Conservation (phyloP, 441 rosid species). For the Aleurites moluccanus region DNA sequence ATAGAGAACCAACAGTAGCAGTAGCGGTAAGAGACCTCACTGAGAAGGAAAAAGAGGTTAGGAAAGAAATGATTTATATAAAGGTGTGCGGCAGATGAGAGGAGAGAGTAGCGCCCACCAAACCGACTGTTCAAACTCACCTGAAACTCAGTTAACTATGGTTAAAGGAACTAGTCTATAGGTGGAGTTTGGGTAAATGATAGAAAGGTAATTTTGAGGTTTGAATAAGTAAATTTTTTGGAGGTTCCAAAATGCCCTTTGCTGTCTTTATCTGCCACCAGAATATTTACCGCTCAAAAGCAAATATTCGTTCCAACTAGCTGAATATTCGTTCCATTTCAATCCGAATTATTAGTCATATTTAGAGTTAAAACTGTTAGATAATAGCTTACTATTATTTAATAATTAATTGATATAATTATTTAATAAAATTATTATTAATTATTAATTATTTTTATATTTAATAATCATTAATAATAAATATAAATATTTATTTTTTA, state of each 20-base stretch:
- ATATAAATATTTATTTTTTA: no score
- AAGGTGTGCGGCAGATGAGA: background rate
- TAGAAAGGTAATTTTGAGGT: no score
- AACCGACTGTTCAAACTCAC: slow-evolving; percentile 84
- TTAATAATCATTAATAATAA: no score
- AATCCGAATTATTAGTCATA: no score
- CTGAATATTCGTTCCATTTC: no score
- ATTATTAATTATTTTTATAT: no score
- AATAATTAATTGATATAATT: no score
- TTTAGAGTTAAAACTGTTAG: no score
- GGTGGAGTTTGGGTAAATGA: background rate
- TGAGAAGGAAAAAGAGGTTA: background rate
- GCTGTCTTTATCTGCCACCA: background rate
- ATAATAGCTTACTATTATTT: no score
- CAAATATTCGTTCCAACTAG: no score
- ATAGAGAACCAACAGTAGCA: background rate
- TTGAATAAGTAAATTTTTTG: background rate
- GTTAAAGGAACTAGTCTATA: slow-evolving; percentile 24
- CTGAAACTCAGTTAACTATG: slow-evolving; percentile 46
- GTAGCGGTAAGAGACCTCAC: slow-evolving; percentile 22
- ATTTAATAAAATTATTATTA: no score
- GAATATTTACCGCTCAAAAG: background rate
- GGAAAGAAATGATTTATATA: background rate
- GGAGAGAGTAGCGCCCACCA: slow-evolving; percentile 58
- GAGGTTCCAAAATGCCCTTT: slow-evolving; percentile 12